phyloP scores from a whole-genome alignment of 306 rosid genomes.

The Cicer judaicum region DNA sequence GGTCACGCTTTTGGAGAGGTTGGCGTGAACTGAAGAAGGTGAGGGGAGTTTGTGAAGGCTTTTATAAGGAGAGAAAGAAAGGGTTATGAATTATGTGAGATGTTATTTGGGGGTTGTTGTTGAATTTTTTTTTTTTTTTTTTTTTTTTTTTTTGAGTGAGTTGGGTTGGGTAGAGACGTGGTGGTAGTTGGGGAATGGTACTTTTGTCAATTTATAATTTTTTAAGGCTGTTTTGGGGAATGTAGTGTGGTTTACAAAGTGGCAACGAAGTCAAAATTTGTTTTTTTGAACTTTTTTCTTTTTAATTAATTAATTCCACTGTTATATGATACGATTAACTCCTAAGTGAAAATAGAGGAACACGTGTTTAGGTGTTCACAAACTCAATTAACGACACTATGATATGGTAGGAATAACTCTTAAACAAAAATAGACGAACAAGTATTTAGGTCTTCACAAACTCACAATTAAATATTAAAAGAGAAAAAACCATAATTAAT shows the following conservation, averaged over 20 bases:
- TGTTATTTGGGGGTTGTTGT: background rate
- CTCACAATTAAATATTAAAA: too few species aligned
- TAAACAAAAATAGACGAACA: too few species aligned
- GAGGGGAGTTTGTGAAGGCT: constrained; percentile 16
- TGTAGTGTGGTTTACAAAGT: background rate
- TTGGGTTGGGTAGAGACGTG: constrained; percentile 40
- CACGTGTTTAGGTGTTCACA: too few species aligned
- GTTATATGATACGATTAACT: too few species aligned
- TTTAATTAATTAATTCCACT: too few species aligned
- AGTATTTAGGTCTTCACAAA: too few species aligned
- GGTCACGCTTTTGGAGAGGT: constrained; percentile 10
- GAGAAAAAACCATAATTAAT: too few species aligned
- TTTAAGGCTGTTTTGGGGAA: background rate
- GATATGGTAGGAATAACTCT: too few species aligned
- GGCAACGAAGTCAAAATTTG: too few species aligned
- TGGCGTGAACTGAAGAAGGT: constrained; percentile 39
- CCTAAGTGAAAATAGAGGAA: too few species aligned
- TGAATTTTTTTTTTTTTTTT: background rate
- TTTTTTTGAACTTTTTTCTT: too few species aligned
- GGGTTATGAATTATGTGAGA: background rate
- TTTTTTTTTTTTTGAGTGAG: constrained; percentile 23
- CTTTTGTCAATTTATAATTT: background rate
- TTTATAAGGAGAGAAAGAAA: constrained; percentile 39
- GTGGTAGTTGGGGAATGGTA: constrained; percentile 49
- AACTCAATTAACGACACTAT: too few species aligned